Evolutionary conservation across 129 eudicot genomes (phyloP), one percentile per base, ranked within the genome.

Genomic region (Apium graveolens): DNA sequence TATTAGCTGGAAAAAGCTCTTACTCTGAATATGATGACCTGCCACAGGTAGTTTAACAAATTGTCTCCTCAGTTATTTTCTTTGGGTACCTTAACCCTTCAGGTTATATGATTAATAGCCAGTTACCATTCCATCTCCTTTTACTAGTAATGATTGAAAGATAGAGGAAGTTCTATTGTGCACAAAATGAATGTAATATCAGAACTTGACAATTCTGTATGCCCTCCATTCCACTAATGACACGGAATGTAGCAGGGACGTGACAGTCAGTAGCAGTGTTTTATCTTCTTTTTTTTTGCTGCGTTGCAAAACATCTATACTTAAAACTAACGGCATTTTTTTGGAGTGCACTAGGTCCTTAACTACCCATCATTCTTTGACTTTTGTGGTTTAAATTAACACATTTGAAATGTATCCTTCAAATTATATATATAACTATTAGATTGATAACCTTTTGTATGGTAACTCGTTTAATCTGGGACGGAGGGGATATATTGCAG

Each of bases 1-100:
- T 95, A 46, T 85, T 95, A 86, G 84, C 97, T 17, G 96, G 92
- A 31, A 95, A 95, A 82, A 89, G 96, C 82, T 89, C 93, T 83
- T 88, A 81, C 83, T 87, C 97, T 42, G 98, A 95, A 83, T 90
- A 85, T 75, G 96, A 88, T 39, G 98, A 95, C 85, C 87, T 85
- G 82, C 94, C 96, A 9, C 98, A 88, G 97, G 98, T 95, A 85
- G 71, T 44, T 81, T n/a, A 70, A 66, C 35, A 13, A 53, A 7
- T 74, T 45, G 7, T 70, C 39, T 46, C 55, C 48, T 14, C 10
- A 0, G 29, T 10, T 5, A 5, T n/a, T 42, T 42, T 48, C 31
- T 0, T 16, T 31, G 21, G 38, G 18, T 65, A 65, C 38, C 37
- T 65, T 10, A 12, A 3, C 71, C 8, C 0, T 65, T 65, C 71